A percentile compares a stretch with the other conserved stretches of the same genome.
Evolutionary conservation across 2,329 filamentous ascomycete genomes (phyloP).

Genomic region (Neonectria hederae): DNA sequence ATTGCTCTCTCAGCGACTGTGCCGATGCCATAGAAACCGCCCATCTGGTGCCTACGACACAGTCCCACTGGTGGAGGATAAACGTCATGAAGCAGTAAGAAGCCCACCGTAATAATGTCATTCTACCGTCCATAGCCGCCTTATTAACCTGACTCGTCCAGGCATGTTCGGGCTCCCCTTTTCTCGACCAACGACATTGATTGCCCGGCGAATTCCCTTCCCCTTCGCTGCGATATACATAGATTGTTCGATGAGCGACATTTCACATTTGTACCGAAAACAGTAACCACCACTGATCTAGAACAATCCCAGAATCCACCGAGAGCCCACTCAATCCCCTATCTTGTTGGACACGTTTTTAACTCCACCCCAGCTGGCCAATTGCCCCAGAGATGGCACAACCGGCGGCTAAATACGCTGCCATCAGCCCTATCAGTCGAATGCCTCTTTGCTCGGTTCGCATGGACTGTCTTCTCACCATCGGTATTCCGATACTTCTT

Average conservation of each 20-base stretch:
- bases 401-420: background rate
- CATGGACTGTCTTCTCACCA: constrained; percentile 14
- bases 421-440: background rate
- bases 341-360: constrained; percentile 5
- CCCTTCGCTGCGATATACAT: constrained; percentile 1
- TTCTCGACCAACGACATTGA: background rate
- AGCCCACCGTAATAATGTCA: background rate
- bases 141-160: background rate
- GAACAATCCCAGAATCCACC: background rate
- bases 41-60: background rate
- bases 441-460: constrained; percentile 12
- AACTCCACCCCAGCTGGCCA: background rate
- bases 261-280: background rate
- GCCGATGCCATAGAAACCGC: background rate
- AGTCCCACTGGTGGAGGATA: background rate
- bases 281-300: background rate
- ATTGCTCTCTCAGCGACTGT: background rate
- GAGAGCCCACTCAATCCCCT: background rate
- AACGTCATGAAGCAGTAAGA: background rate
- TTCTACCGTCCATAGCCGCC: background rate
- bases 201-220: background rate
- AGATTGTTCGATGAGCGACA: constrained; percentile 9
- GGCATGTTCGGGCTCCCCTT: background rate
- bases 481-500: constrained; percentile 11
- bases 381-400: background rate